Evolutionary conservation across 1,284 basidiomycete species (phyloP).

Genomic region (Ustilago cynodontis): DNA sequence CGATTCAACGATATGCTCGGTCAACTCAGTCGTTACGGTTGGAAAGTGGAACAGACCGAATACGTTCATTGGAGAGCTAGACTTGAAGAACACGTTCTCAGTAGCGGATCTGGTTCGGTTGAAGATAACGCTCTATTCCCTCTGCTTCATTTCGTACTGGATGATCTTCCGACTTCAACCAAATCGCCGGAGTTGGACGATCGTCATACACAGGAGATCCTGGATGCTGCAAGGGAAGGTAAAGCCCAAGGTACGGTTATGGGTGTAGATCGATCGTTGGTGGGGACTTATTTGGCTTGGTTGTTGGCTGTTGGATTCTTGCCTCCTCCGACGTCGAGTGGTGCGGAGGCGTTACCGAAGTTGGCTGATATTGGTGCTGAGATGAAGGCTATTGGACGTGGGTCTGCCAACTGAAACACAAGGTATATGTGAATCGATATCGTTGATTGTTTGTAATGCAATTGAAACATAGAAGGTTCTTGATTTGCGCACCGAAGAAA

Average conservation of each 20-base stretch:
- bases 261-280: constrained; percentile 81
- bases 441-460: neutral
- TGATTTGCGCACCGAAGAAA: neutral
- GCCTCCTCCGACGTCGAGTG: constrained; percentile 24
- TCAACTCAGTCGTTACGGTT: constrained; percentile 84
- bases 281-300: constrained; percentile 95
- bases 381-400: constrained; percentile 67
- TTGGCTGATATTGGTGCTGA: constrained; percentile 47
- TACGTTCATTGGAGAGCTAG: constrained; percentile 91
- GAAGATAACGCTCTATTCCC: constrained; percentile 98
- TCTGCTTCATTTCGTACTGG: constrained; percentile 93
- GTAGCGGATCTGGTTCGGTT: constrained; percentile 68
- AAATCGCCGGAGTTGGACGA: constrained; percentile 94
- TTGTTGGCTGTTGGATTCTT: constrained; percentile 88
- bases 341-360: constrained; percentile 57
- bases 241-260: constrained; percentile 71
- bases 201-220: constrained; percentile 80
- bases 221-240: constrained; percentile 73
- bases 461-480: neutral
- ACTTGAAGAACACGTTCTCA: constrained; percentile 93
- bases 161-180: constrained; percentile 95
- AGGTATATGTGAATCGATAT: neutral
- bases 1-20: constrained; percentile 91
- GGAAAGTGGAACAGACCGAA: constrained; percentile 81
- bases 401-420: constrained; percentile 57